Evolutionary conservation across 495 filamentous ascomycete genomes (phyloP), one percentile per base, ranked within the genome.

Genomic region (Podospora comata): DNA sequence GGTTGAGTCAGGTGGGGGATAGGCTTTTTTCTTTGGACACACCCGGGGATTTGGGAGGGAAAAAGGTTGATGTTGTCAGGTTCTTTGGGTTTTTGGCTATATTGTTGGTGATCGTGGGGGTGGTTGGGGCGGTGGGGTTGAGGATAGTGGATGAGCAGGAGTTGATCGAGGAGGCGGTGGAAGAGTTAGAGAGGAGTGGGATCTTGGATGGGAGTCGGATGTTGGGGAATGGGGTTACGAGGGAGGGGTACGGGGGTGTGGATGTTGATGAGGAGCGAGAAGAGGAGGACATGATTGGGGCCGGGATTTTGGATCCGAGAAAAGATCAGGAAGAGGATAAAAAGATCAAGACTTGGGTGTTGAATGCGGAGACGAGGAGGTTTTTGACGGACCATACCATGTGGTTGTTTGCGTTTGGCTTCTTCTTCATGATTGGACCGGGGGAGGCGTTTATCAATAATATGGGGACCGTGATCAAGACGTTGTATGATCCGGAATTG

Each of bases 381-480:
- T 99, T 97, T 77, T 84, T 99, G 32, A 81, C 83, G 54, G 95
- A 99, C 70, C 88, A 85, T 66, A 96, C 92, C 13, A 97, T 98
- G 94, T 98, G 95, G 95, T 91, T 85, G 80, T 87, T 99, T 67
- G 92, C 93, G 0, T 77, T 88, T 2, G 95, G 94, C 26, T 96
- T 99, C 80, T 96, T 97, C 85, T 84, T 97, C 70, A 91, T 96
- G 68, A 92, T 91, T 62, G 95, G 95, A 3, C 94, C 95, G 0
- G 94, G 94, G 20, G 95, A 99, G 82, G 90, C 93, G 9, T 99
- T 97, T 78, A 93, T 97, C 73, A 99, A 98, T 80, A 99, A 99
- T 71, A 85, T 99, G 60, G 95, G 95, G 57, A 96, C 94, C 23
- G 89, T 99, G 67, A 92, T 97, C 73, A 89, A 90, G 68, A 93